Evolutionary conservation across 1,284 basidiomycete genomes (phyloP).

Genomic region (Apiotrichum akiyoshidainum): DNA sequence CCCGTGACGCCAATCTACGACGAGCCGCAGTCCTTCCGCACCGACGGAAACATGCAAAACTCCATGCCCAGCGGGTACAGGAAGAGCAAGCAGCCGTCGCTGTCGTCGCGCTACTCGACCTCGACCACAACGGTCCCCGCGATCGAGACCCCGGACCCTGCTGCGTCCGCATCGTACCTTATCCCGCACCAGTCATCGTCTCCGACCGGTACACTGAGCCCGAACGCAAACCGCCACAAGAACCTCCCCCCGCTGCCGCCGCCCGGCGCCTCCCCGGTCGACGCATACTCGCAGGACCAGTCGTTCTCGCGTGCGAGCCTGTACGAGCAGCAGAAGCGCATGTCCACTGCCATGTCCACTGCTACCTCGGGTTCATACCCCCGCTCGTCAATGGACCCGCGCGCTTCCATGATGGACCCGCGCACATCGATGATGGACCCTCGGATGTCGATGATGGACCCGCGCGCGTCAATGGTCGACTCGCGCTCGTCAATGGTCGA

Average conservation of each 20-base stretch:
- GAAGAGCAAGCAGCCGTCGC: slow-evolving; percentile 19
- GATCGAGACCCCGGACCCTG: slow-evolving; percentile 17
- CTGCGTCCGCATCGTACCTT: slow-evolving; percentile 4
- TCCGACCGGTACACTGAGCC: slow-evolving; percentile 6
- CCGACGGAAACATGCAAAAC: background rate
- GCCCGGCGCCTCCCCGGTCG: background rate
- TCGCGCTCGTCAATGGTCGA: background rate
- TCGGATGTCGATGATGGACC: background rate
- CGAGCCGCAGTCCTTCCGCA: slow-evolving; percentile 12
- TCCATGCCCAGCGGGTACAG: slow-evolving; percentile 9
- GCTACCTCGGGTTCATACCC: background rate
- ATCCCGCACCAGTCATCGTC: background rate
- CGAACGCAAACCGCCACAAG: slow-evolving; percentile 38
- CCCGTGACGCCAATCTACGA: slow-evolving; percentile 12
- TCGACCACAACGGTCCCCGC: slow-evolving; percentile 16
- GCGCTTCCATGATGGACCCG: background rate
- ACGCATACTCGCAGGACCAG: slow-evolving; percentile 11
- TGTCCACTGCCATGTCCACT: slow-evolving; percentile 14
- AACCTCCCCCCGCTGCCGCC: slow-evolving; percentile 45
- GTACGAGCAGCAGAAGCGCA: slow-evolving; percentile 19
- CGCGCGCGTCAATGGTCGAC: background rate
- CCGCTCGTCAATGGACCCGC: background rate
- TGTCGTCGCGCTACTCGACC: slow-evolving; percentile 18
- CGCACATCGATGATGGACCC: background rate
- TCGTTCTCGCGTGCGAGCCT: slow-evolving; percentile 13